phyloP scores from a whole-genome alignment of 164 flowering plant genomes.

The Annona cherimola region DNA sequence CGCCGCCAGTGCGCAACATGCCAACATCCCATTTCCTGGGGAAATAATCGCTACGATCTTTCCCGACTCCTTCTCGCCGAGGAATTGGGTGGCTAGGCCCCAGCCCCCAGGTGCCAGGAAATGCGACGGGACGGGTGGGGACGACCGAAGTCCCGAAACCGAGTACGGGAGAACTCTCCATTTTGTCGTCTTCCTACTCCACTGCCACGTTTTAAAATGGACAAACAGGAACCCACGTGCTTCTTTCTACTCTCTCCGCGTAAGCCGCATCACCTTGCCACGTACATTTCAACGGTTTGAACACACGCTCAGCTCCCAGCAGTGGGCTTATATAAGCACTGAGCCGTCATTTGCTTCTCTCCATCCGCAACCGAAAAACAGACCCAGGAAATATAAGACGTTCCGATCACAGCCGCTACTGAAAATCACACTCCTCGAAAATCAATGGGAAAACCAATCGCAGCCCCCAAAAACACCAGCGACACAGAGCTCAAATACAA shows the following conservation, averaged over 20 bases:
- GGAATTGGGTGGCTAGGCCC: not conserved
- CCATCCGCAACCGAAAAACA: not conserved
- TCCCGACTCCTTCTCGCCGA: not conserved
- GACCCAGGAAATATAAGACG: not conserved
- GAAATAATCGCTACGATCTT: not conserved
- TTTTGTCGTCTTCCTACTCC: not conserved
- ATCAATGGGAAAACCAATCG: slow-evolving; percentile 1
- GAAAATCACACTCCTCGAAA: not conserved
- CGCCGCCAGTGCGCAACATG: too few species aligned
- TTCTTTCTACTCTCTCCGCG: not conserved
- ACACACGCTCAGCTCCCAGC: not conserved
- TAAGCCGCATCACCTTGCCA: not conserved
- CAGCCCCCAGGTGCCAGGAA: not conserved
- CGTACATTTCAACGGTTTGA: not conserved
- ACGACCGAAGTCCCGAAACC: too few species aligned
- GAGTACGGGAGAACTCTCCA: not conserved
- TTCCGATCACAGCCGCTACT: not conserved
- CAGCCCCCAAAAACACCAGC: not conserved
- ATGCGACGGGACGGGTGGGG: not conserved
- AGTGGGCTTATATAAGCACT: not conserved
- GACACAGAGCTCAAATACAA: slow-evolving; percentile 26
- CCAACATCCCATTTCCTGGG: not conserved
- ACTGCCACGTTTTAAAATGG: not conserved
- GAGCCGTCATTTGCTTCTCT: not conserved
- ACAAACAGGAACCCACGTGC: not conserved